phyloP scores from a whole-genome alignment of 2,329 filamentous ascomycete genomes.

The Emmonsiellopsis sp. region DNA sequence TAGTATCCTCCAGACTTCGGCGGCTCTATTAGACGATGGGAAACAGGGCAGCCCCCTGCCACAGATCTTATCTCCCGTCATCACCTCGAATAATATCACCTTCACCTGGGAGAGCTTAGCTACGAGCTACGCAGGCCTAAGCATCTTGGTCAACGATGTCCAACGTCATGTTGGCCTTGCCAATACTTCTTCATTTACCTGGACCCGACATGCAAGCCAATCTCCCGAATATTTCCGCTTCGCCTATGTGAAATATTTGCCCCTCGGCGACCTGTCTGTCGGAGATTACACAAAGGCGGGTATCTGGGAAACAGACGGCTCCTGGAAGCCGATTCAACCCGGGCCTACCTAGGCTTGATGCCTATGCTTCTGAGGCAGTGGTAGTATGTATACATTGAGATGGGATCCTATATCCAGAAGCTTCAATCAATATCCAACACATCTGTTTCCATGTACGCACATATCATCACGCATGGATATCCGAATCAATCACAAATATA shows the following conservation, averaged over 20 bases:
- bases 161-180: constrained; percentile 45
- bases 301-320: constrained; percentile 22
- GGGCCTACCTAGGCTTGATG: constrained; percentile 3
- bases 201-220: constrained; percentile 21
- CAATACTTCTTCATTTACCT: constrained; percentile 21
- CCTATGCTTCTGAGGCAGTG: too few species aligned
- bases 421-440: too few species aligned
- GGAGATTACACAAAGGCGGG: constrained; percentile 30
- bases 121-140: constrained; percentile 42
- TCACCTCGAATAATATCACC: constrained; percentile 21
- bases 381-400: too few species aligned
- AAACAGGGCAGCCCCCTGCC: constrained; percentile 25
- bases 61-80: constrained; percentile 13
- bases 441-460: too few species aligned
- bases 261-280: constrained; percentile 29
- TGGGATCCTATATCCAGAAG: too few species aligned
- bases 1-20: constrained; percentile 48
- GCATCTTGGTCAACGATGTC: constrained; percentile 53
- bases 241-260: constrained; percentile 25
- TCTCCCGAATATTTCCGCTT: constrained; percentile 35
- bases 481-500: too few species aligned
- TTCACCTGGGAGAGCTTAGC: constrained; percentile 26
- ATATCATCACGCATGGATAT: too few species aligned
- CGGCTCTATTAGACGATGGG: constrained; percentile 31
- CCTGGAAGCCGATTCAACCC: constrained; percentile 3